Conservation (phyloP, 2,329 filamentous ascomycete genomes). For the Cordyceps militaris region DNA sequence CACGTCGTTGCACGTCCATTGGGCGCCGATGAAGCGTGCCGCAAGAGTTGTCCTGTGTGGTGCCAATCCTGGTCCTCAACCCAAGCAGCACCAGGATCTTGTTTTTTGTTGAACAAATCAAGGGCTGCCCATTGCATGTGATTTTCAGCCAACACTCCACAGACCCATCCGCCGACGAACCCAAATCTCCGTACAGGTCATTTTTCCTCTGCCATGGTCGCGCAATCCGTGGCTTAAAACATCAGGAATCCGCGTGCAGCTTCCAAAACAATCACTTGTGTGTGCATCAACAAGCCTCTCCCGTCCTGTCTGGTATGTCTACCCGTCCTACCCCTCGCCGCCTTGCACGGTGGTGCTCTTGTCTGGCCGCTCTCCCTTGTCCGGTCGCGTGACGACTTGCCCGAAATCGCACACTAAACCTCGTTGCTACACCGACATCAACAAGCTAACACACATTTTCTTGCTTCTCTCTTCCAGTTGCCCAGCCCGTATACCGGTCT, state of each 20-base stretch:
- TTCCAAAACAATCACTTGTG: neutral
- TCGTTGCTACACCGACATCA: constrained; percentile 11
- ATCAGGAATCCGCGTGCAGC: neutral
- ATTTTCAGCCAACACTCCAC: constrained; percentile 11
- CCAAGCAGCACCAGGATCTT: neutral
- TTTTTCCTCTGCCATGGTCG: neutral
- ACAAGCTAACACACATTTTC: neutral
- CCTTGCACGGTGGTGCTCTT: neutral
- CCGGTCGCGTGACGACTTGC: constrained; percentile 11
- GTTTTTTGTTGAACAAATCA: constrained; percentile 12
- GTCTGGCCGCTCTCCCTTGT: neutral
- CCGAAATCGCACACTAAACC: constrained; percentile 7
- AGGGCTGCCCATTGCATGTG: constrained; percentile 1
- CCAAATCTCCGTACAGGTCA: neutral
- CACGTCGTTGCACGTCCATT: neutral
- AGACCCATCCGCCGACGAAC: constrained; percentile 4
- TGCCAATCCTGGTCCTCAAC: neutral
- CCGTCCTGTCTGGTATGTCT: neutral
- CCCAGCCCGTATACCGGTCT: neutral
- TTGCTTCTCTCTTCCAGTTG: constrained; percentile 1
- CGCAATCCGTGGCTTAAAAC: neutral
- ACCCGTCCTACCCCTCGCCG: neutral
- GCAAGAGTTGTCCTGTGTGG: neutral
- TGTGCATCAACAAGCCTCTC: neutral
- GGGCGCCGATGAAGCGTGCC: neutral